A percentile compares a stretch with the other conserved stretches of the same genome.
Conservation (phyloP, 2,329 filamentous ascomycete species). For the Claviceps maximensis region DNA sequence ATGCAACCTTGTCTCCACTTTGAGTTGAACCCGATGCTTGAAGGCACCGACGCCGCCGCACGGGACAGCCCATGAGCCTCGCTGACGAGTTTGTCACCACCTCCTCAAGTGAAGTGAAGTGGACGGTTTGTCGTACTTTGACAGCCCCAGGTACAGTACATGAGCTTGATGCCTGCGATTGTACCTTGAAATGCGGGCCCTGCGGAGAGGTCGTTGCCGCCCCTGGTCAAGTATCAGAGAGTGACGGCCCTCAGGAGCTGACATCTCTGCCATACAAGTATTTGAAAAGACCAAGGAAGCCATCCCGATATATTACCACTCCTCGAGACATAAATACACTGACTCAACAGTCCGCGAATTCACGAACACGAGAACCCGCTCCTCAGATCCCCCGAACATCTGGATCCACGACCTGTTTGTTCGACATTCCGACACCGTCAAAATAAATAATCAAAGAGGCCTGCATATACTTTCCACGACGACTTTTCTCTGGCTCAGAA, state of each 20-base stretch:
- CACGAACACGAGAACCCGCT: neutral
- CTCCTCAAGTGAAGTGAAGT: too few relatives aligned
- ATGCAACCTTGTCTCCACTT: neutral
- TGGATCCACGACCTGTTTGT: neutral
- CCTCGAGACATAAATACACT: constrained; percentile 2
- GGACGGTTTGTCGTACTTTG: neutral
- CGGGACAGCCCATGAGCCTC: constrained; percentile 6
- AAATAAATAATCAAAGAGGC: neutral
- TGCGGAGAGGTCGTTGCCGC: neutral
- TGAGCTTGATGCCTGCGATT: neutral
- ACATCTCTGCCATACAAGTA: constrained; percentile 1
- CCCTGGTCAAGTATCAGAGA: neutral
- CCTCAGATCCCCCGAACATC: neutral
- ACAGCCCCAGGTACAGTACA: neutral
- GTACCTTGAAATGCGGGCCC: neutral
- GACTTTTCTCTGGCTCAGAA: neutral
- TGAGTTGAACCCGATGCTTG: constrained; percentile 1
- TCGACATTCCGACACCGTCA: neutral
- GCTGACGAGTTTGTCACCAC: constrained; percentile 1
- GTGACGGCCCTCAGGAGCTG: constrained; percentile 2
- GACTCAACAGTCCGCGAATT: neutral
- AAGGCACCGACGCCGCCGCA: constrained; percentile 3
- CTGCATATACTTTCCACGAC: neutral
- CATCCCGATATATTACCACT: neutral
- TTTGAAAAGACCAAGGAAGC: neutral